Percentiles rank a stretch among this genome's conserved stretches.
Conservation (phyloP, 345 rosid species). For the Pistacia vera region DNA sequence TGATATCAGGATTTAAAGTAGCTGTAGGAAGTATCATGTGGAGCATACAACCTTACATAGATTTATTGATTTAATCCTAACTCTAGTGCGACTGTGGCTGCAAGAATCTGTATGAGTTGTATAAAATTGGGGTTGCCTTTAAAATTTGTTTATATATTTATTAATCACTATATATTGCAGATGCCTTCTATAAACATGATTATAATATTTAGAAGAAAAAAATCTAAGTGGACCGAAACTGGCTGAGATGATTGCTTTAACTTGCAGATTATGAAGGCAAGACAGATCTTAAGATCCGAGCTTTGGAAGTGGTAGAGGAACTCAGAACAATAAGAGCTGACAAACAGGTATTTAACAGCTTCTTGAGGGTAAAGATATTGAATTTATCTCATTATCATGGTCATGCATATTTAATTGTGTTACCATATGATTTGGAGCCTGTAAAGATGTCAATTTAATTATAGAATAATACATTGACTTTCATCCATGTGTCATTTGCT, state of each 20-base stretch:
- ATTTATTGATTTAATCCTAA: no score
- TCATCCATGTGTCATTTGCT: constrained; percentile 14
- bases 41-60: no score
- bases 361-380: background rate
- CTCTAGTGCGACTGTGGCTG: no score
- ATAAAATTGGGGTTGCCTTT: no score
- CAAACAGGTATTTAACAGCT: constrained; percentile 61
- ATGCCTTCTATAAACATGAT: background rate
- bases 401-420: background rate
- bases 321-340: constrained; percentile 94
- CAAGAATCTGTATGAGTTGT: no score
- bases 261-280: constrained; percentile 88
- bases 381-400: background rate
- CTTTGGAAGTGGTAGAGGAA: constrained; percentile 88
- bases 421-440: constrained; percentile 2
- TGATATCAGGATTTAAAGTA: no score
- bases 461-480: constrained; percentile 2
- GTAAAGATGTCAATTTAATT: background rate
- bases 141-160: background rate
- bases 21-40: no score
- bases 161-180: background rate
- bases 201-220: background rate
- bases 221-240: no score
- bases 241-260: constrained; percentile 7
- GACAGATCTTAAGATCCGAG: constrained; percentile 88